Percentiles rank a stretch among this genome's conserved stretches.
Conservation (phyloP, 208 protist genomes). For the Wallacemonas sp. region DNA sequence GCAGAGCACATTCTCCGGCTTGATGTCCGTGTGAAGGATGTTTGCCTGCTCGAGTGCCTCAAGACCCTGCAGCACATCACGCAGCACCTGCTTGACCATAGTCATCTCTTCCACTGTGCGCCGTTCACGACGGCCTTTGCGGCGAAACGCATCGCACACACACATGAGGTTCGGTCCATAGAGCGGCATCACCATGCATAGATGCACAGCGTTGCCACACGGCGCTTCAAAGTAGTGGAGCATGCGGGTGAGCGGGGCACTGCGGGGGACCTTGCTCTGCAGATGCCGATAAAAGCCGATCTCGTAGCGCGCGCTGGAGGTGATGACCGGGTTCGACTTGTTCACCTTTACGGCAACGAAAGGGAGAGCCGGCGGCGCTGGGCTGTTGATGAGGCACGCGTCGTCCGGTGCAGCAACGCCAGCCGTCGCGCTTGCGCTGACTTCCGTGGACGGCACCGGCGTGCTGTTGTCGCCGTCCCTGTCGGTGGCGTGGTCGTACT, state of each 20-base stretch:
- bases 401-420: not conserved
- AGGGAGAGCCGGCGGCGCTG: constrained; percentile 29
- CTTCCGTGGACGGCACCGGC: not conserved
- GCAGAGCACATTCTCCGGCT: constrained; percentile 90
- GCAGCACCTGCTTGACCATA: constrained; percentile 76
- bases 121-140: constrained; percentile 25
- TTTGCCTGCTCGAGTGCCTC: constrained; percentile 64
- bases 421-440: not conserved
- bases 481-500: constrained; percentile 10
- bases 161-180: constrained; percentile 83
- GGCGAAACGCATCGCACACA: constrained; percentile 68
- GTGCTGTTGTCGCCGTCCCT: not conserved
- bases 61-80: constrained; percentile 67
- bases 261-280: constrained; percentile 20
- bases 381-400: not conserved
- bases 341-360: constrained; percentile 88
- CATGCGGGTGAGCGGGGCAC: constrained; percentile 53
- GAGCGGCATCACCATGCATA: constrained; percentile 83
- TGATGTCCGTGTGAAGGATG: constrained; percentile 93
- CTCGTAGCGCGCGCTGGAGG: constrained; percentile 72
- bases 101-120: constrained; percentile 57
- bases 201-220: constrained; percentile 58
- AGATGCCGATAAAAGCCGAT: constrained; percentile 70
- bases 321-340: constrained; percentile 57
- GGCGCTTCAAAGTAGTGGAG: constrained; percentile 79